Base-by-base conservation (phyloP, 768 basidiomycete genomes). In the Lactarius evosmus region DNA sequence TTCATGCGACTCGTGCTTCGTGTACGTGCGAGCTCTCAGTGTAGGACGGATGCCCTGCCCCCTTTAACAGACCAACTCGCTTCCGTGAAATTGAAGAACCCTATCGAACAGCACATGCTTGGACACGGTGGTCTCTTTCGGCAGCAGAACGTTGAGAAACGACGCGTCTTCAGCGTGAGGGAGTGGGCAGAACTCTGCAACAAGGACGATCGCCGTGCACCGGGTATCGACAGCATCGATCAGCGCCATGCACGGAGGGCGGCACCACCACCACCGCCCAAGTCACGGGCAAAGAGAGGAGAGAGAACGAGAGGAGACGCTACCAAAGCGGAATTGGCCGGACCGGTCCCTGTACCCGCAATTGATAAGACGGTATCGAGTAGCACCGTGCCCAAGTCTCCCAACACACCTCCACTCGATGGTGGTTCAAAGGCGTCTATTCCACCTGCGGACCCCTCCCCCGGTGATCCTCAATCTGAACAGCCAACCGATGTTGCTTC, bases 71-170 rank as follows among this genome's bases (percentile, higher is more conserved):
- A 83, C n/a, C 86, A 91, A 65, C 81, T 99, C 25, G 79, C 80
- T 12, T 70, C 79, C 6, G 85, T 98, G 64, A 89, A 88, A 73
- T 89, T 99, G 65, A 87, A 85, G 76, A 84, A 84, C 17, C 95
- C 97, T 2, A 98, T 98, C 69, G 93, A 95, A 72, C 96, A 98
- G 73, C 86, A 88, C 72, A 93, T 98, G 87, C 77, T 87, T 44
- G 96, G 96, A 9, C 82, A 83, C 60, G 85, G 85, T 6, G 96
- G 96, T 2, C 80, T 95, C 7, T 98, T 93, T 74, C 85, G 92
- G 25, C 88, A 93, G 69, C 85, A 93, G 75, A 98, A 97, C 72
- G 82, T 97, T 71, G 93, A 93, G 77, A 94, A 92, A 75, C 83
- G 91, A 66, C 85, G 85, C 68, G 74, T 84, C 57, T 87, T 91